These are phyloP conservation scores for Fusarium begoniae DNA, from an alignment of 2,329 filamentous ascomycete species.

Conservation along the genomic window DNA sequence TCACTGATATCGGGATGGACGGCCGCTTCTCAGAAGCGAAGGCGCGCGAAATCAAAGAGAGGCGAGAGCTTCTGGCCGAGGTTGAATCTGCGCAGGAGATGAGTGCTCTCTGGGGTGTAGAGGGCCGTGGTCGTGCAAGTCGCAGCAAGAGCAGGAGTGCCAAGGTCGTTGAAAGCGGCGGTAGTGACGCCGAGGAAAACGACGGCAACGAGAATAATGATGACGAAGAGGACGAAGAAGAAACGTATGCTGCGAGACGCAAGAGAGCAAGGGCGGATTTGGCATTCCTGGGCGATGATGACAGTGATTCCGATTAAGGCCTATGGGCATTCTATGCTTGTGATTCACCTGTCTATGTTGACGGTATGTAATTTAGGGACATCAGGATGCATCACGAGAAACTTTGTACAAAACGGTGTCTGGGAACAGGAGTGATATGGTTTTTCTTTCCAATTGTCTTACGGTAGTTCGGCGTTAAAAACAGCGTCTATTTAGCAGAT, in stretches of 20 bases:
- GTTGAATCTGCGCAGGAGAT: conserved; percentile 86
- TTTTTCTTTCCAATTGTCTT: conserved; percentile 7
- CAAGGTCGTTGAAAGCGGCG: conserved; percentile 47
- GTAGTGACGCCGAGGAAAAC: conserved; percentile 38
- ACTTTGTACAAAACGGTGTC: conserved; percentile 23
- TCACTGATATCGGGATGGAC: conserved; percentile 85
- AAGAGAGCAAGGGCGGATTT: conserved; percentile 61
- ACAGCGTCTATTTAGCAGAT: conserved; percentile 14
- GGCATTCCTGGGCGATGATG: conserved; percentile 74
- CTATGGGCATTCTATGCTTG: neutral
- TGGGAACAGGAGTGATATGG: neutral
- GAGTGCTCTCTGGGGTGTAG: conserved; percentile 77
- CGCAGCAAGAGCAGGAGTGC: conserved; percentile 46
- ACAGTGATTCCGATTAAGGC: conserved; percentile 69
- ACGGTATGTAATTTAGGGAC: conserved; percentile 2
- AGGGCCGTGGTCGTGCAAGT: conserved; percentile 53
- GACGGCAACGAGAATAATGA: conserved; percentile 36
- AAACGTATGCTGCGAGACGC: conserved; percentile 56
- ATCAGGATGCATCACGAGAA: conserved; percentile 26
- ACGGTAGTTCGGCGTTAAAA: conserved; percentile 22
- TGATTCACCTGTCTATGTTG: conserved; percentile 1
- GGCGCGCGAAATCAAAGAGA: conserved; percentile 87
- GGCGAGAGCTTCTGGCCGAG: conserved; percentile 83
- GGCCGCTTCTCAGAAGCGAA: conserved; percentile 88
- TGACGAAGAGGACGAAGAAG: conserved; percentile 42